Conservation (phyloP, 2,329 filamentous ascomycete genomes). For the Calonectria pseudoturangicola region DNA sequence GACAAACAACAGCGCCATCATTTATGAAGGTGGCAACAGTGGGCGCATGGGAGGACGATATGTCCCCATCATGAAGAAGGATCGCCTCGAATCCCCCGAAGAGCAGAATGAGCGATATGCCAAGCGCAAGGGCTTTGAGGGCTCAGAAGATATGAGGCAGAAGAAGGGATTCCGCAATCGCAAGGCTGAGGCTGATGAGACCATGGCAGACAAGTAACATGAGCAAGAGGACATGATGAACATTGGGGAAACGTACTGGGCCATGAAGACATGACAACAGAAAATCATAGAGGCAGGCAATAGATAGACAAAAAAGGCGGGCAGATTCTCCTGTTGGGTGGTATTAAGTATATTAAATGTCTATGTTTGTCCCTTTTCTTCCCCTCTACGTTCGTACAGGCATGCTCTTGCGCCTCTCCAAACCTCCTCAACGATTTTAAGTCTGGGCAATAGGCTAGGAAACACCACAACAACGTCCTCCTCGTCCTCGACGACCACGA, state of each 20-base stretch:
- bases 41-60: constrained; percentile 73
- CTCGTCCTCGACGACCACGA: constrained; percentile 93
- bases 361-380: constrained; percentile 55
- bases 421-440: constrained; percentile 87
- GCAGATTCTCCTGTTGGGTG: constrained; percentile 13
- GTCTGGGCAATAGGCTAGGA: constrained; percentile 83
- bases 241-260: too few relatives aligned
- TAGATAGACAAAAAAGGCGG: constrained; percentile 22
- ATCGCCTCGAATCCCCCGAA: constrained; percentile 68
- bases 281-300: constrained; percentile 28
- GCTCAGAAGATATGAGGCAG: constrained; percentile 68
- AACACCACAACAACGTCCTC: constrained; percentile 96
- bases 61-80: constrained; percentile 71
- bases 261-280: constrained; percentile 21
- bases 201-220: constrained; percentile 50
- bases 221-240: background rate
- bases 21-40: constrained; percentile 75
- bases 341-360: constrained; percentile 33
- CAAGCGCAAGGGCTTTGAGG: constrained; percentile 74
- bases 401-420: constrained; percentile 91
- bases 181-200: constrained; percentile 50
- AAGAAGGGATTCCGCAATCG: constrained; percentile 58
- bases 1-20: constrained; percentile 51
- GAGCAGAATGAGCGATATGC: constrained; percentile 78
- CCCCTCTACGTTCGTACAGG: constrained; percentile 76